Evolutionary conservation across 768 basidiomycete species (phyloP).

Genomic region (Tylopilus intermedius): DNA sequence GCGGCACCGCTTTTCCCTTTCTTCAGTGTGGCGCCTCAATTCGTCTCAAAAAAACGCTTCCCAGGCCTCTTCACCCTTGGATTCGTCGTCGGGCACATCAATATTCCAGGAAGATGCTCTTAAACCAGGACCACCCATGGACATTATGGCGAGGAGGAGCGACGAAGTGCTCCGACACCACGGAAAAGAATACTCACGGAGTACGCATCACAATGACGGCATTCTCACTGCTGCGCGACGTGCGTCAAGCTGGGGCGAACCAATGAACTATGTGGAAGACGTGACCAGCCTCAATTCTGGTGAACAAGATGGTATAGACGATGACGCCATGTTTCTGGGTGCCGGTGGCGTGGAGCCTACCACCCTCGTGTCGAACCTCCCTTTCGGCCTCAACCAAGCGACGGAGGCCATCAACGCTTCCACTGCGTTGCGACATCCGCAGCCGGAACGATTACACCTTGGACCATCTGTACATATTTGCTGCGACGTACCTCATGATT

Average conservation of each 20-base stretch:
- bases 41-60: conserved; percentile 21
- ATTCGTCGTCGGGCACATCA: conserved; percentile 31
- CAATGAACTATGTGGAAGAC: conserved; percentile 38
- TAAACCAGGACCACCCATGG: conserved; percentile 15
- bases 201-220: conserved; percentile 25
- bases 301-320: conserved; percentile 41
- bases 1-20: conserved; percentile 30
- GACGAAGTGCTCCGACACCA: conserved; percentile 40
- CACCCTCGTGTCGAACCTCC: conserved; percentile 33
- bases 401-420: conserved; percentile 19
- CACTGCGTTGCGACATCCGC: conserved; percentile 25
- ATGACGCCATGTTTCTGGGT: conserved; percentile 50
- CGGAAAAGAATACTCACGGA: conserved; percentile 25
- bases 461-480: conserved; percentile 18
- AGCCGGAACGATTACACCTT: conserved; percentile 27
- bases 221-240: conserved; percentile 44
- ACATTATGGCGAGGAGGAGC: conserved; percentile 33
- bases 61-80: conserved; percentile 28
- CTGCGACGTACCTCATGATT: conserved; percentile 25
- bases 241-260: conserved; percentile 63
- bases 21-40: conserved; percentile 26
- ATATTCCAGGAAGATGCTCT: conserved; percentile 21
- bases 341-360: conserved; percentile 41
- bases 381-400: conserved; percentile 28
- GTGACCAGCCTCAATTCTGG: conserved; percentile 42